A percentile compares a stretch with the other conserved stretches of the same genome.
phyloP scores from a whole-genome alignment of 148 eudicot genomes.

The Vaccinium myrtillus region DNA sequence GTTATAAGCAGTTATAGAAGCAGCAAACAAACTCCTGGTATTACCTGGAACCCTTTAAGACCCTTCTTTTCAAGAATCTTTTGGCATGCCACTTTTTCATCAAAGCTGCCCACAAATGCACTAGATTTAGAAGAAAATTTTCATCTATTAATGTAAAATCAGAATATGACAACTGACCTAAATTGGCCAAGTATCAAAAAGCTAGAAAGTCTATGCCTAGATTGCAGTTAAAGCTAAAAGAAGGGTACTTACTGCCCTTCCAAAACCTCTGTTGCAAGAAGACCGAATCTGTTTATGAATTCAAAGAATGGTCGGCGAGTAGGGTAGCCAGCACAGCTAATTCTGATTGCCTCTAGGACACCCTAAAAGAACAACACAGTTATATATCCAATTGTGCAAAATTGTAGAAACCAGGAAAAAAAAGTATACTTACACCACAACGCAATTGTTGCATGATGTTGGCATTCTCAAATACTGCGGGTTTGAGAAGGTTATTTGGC shows the following conservation, averaged over 20 bases:
- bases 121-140: constrained; percentile 11
- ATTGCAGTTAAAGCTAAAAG: constrained; percentile 14
- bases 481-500: constrained; percentile 90
- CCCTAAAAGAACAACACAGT: constrained; percentile 52
- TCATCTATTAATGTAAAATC: neutral
- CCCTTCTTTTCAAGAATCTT: constrained; percentile 85
- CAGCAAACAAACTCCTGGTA: neutral
- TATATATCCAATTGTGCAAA: constrained; percentile 2
- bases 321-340: constrained; percentile 98
- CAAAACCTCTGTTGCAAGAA: constrained; percentile 78
- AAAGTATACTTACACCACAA: constrained; percentile 86
- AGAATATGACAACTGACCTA: neutral
- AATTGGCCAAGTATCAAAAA: constrained; percentile 1
- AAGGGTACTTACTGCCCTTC: constrained; percentile 57
- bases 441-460: constrained; percentile 95
- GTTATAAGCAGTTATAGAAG: constrained; percentile 1
- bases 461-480: constrained; percentile 80
- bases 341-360: constrained; percentile 97
- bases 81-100: constrained; percentile 75
- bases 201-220: neutral
- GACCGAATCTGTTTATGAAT: constrained; percentile 91
- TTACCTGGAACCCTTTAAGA: constrained; percentile 88
- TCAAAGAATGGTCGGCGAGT: constrained; percentile 98
- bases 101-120: constrained; percentile 52
- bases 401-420: neutral